A percentile compares a stretch with the other conserved stretches of the same genome.
Conservation (phyloP, 176 grass and related monocot genomes). For the Calamus simplicifolius region DNA sequence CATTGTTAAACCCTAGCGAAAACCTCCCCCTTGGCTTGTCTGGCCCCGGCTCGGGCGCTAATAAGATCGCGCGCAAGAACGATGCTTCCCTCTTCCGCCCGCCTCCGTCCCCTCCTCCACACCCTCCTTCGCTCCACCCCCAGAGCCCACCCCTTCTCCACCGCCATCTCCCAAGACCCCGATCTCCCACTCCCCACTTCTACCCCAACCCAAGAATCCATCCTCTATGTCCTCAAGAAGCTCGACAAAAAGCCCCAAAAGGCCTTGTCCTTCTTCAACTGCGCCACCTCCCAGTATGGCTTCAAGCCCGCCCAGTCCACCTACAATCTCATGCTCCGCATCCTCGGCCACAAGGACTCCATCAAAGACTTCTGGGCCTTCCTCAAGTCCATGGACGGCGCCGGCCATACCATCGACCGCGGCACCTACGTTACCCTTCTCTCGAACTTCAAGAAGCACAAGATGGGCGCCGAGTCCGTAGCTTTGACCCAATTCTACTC, state of each 20-base stretch:
- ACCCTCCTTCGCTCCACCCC: background rate
- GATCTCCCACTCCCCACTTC: background rate
- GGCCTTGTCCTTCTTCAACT: constrained; percentile 62
- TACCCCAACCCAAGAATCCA: constrained; percentile 40
- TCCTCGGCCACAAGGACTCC: constrained; percentile 37
- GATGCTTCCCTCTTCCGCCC: background rate
- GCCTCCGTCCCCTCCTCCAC: constrained; percentile 28
- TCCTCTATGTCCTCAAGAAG: constrained; percentile 66
- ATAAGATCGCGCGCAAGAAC: too few species aligned
- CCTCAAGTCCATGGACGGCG: constrained; percentile 52
- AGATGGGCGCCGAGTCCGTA: constrained; percentile 39
- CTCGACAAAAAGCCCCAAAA: constrained; percentile 48
- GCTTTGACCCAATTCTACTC: constrained; percentile 35
- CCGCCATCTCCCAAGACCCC: background rate
- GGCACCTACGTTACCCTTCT: constrained; percentile 72
- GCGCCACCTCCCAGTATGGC: constrained; percentile 19
- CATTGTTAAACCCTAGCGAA: too few species aligned
- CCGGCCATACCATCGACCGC: constrained; percentile 56
- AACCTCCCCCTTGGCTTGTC: too few species aligned
- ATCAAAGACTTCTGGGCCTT: constrained; percentile 68
- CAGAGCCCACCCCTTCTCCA: background rate
- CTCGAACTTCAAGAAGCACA: constrained; percentile 58
- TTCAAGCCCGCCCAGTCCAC: constrained; percentile 38
- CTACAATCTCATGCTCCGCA: constrained; percentile 91
- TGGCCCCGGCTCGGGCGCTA: too few species aligned